Conservation (phyloP, 2,329 filamentous ascomycete genomes). For the Acrocalymma vagum region DNA sequence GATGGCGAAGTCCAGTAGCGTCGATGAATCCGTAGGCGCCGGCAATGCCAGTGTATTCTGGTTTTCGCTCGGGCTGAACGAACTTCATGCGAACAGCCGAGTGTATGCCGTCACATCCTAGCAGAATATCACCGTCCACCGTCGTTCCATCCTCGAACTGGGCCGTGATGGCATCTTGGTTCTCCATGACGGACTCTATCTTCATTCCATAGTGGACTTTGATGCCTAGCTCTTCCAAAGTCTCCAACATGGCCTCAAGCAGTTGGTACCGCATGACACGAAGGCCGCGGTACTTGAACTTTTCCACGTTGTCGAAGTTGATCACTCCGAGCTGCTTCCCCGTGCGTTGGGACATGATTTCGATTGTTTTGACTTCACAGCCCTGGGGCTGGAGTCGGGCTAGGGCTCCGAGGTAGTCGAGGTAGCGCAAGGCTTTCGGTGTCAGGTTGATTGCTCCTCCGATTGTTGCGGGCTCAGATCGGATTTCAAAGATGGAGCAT, state of each 20-base stretch:
- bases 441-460: slow-evolving; percentile 56
- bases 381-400: slow-evolving; percentile 49
- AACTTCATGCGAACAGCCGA: slow-evolving; percentile 47
- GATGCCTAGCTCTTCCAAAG: slow-evolving; percentile 45
- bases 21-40: slow-evolving; percentile 48
- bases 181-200: slow-evolving; percentile 46
- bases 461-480: slow-evolving; percentile 51
- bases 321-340: slow-evolving; percentile 48
- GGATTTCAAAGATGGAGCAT: slow-evolving; percentile 42
- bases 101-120: slow-evolving; percentile 54
- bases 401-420: slow-evolving; percentile 52
- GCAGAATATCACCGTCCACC: slow-evolving; percentile 45
- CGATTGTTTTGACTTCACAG: slow-evolving; percentile 43
- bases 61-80: slow-evolving; percentile 44
- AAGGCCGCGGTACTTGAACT: slow-evolving; percentile 46
- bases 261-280: slow-evolving; percentile 53
- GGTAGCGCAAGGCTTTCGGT: slow-evolving; percentile 53
- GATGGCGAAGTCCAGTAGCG: slow-evolving; percentile 27
- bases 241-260: slow-evolving; percentile 50
- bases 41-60: slow-evolving; percentile 53
- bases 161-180: slow-evolving; percentile 38
- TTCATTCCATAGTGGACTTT: slow-evolving; percentile 54
- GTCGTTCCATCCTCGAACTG: slow-evolving; percentile 49
- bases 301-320: slow-evolving; percentile 48
- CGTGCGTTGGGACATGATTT: slow-evolving; percentile 52